Evolutionary conservation across 768 basidiomycete species (phyloP).

Genomic region (Amanita subjunquillea): DNA sequence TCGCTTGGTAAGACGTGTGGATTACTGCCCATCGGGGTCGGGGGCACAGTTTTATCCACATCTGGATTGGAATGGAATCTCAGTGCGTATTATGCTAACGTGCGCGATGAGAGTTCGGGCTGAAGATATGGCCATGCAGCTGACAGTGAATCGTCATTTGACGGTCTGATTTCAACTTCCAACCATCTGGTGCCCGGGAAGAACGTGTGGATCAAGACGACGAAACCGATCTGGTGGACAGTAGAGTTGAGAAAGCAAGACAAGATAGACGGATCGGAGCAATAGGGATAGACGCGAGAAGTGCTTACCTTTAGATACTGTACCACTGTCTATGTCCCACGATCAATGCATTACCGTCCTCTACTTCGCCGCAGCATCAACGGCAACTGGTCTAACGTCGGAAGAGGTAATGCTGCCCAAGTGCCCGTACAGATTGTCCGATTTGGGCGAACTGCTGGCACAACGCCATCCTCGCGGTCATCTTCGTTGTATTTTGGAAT

Average conservation of each 20-base stretch:
- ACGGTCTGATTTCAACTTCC: slow-evolving; percentile 83
- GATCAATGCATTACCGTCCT: slow-evolving; percentile 31
- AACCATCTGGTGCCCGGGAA: slow-evolving; percentile 77
- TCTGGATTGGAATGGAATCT: slow-evolving; percentile 86
- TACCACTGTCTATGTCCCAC: slow-evolving; percentile 14
- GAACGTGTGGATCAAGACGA: slow-evolving; percentile 56
- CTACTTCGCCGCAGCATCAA: slow-evolving; percentile 58
- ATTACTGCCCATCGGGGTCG: slow-evolving; percentile 84
- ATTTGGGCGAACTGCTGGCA: slow-evolving; percentile 39
- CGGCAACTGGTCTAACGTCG: slow-evolving; percentile 47
- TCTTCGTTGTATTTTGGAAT: slow-evolving; percentile 43
- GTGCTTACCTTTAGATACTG: neutral
- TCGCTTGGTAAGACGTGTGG: slow-evolving; percentile 85
- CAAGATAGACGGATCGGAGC: neutral
- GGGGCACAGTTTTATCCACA: slow-evolving; percentile 68
- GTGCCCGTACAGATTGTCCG: slow-evolving; percentile 36
- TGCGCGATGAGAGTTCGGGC: neutral
- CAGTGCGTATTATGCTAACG: slow-evolving; percentile 32
- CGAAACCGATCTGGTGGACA: slow-evolving; percentile 86
- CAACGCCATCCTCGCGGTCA: slow-evolving; percentile 40
- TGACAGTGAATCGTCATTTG: slow-evolving; percentile 63
- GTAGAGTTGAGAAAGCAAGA: slow-evolving; percentile 45
- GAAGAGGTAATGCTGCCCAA: slow-evolving; percentile 43
- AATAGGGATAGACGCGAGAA: neutral
- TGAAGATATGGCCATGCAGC: slow-evolving; percentile 22